Evolutionary conservation across 176 grass and related monocot species (phyloP).

Genomic region (Alopecurus myosuroides): DNA sequence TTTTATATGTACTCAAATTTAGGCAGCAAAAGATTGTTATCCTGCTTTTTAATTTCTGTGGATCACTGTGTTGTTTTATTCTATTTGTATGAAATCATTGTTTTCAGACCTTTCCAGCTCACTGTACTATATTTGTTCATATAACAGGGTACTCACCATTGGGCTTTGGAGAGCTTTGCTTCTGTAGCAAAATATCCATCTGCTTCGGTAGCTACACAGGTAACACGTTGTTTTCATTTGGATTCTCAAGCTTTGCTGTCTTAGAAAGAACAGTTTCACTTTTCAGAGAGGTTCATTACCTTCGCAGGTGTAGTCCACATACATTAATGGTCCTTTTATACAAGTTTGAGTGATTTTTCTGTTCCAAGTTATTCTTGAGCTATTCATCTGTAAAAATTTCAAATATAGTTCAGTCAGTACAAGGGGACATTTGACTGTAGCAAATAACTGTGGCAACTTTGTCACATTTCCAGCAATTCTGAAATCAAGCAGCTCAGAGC

Average conservation of each 20-base stretch:
- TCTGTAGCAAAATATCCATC: constrained; percentile 88
- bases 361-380: constrained; percentile 6
- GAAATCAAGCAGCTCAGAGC: not conserved
- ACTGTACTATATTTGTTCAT: constrained; percentile 6
- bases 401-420: not conserved
- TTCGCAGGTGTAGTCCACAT: not conserved
- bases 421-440: not conserved
- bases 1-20: not conserved
- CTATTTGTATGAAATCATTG: not conserved
- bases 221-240: constrained; percentile 29
- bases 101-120: not conserved
- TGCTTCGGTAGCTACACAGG: constrained; percentile 87
- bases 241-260: not conserved
- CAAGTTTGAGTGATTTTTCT: not conserved
- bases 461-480: not conserved
- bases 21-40: not conserved
- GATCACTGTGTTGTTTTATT: constrained; percentile 3
- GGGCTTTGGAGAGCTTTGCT: constrained; percentile 88
- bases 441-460: not conserved
- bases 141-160: constrained; percentile 71
- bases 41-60: not conserved
- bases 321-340: not conserved
- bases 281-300: not conserved
- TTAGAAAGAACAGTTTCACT: not conserved
- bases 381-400: not conserved